Evolutionary conservation across 345 rosid species (phyloP).

Genomic region (Ceriops decandra): DNA sequence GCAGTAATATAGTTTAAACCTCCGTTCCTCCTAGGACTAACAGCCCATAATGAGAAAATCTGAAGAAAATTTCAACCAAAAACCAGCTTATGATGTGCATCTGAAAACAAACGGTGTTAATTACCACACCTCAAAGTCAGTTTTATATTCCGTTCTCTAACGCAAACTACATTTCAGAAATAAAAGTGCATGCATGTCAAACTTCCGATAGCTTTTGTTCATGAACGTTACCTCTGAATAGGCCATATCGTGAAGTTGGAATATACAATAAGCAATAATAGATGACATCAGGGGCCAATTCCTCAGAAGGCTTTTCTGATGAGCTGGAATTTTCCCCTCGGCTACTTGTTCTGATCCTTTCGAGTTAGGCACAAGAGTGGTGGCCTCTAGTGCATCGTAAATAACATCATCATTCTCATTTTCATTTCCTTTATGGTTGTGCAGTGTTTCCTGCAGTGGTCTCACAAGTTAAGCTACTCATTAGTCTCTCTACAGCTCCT

Average conservation of each 20-base stretch:
- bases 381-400: conserved; percentile 16
- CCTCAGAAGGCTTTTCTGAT: conserved; percentile 30
- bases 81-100: neutral
- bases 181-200: no score
- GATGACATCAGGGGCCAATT: conserved; percentile 53
- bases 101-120: no score
- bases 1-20: conserved; percentile 45
- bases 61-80: conserved; percentile 4
- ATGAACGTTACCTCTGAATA: conserved; percentile 34
- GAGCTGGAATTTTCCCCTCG: conserved; percentile 13
- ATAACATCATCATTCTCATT: conserved; percentile 12
- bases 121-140: no score
- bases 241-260: conserved; percentile 57
- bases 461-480: neutral
- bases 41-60: conserved; percentile 58
- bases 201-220: no score
- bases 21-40: conserved; percentile 43
- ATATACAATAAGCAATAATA: conserved; percentile 40
- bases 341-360: conserved; percentile 11
- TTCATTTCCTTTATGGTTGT: conserved; percentile 27
- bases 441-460: conserved; percentile 45
- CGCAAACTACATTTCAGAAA: no score
- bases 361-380: neutral
- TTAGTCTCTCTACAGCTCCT: neutral
- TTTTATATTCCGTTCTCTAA: no score